Evolutionary conservation across 768 basidiomycete species (phyloP).

Genomic region (Multifurca ochricompacta): DNA sequence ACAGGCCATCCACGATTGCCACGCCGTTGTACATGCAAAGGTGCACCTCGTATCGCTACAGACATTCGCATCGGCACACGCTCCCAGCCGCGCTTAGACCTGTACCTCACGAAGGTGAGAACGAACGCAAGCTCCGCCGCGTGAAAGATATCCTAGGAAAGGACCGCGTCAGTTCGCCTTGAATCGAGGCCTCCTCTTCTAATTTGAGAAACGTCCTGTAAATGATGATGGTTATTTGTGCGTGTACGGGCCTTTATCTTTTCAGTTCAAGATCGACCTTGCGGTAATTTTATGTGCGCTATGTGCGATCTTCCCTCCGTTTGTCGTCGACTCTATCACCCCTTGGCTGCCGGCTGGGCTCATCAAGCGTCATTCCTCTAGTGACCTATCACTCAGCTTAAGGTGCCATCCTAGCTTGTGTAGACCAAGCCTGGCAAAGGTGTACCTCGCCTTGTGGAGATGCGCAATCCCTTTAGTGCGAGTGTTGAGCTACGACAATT

Average conservation of each 20-base stretch:
- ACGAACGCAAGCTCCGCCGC: conserved; percentile 69
- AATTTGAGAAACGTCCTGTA: neutral
- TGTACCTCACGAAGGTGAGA: conserved; percentile 65
- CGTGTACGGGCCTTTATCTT: neutral
- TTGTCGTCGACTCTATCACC: neutral
- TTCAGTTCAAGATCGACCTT: neutral
- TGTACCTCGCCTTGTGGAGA: too few relatives aligned
- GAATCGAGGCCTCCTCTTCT: neutral
- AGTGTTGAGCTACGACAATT: too few relatives aligned
- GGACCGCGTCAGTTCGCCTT: conserved; percentile 19
- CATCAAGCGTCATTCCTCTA: too few relatives aligned
- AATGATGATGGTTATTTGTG: neutral
- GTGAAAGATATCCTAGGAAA: conserved; percentile 70
- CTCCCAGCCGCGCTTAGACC: conserved; percentile 23
- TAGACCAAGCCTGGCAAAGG: too few relatives aligned
- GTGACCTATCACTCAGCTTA: too few relatives aligned
- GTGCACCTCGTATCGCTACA: conserved; percentile 72
- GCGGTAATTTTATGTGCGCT: neutral
- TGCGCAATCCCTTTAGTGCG: too few relatives aligned
- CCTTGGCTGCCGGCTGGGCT: too few relatives aligned
- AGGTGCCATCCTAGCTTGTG: too few relatives aligned
- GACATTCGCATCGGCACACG: conserved; percentile 95
- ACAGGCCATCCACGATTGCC: conserved; percentile 85
- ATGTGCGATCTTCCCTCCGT: too few relatives aligned
- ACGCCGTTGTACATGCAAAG: conserved; percentile 73